Base-by-base conservation (phyloP, 2,329 filamentous ascomycete genomes). In the Corinectria fuckeliana region DNA sequence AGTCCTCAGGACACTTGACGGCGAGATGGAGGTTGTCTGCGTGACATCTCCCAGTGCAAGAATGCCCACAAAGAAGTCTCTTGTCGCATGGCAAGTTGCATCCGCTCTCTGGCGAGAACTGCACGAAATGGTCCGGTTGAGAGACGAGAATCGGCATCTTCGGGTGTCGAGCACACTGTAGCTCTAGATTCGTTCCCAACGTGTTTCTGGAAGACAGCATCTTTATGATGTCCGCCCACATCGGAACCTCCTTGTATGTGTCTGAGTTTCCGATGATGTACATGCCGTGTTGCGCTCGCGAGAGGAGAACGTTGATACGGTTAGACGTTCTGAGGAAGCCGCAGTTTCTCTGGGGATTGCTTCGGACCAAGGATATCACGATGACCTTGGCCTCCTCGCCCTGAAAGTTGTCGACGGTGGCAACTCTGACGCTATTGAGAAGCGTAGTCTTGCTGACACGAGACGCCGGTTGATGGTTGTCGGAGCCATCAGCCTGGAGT, bases 371-470 rank as follows among this genome's bases (percentile, higher is more conserved):
- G 0, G 88, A 91, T 0, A 93, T 77, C 3, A 93, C 78, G 0
- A 93, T 79, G 8, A 93, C 77, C 50, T 91, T 88, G 2, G 86
- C 87, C 67, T 93, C 90, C 69, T 93, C 90, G 0, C 90, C 91
- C 66, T 93, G 89, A 55, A 91, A 93, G 63, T 92, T 93, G 71
- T 91, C 88, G 0, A 92, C 83, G 0, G 88, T 92, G 0, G 88
- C 87, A 0, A 89, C 72, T 4, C 85, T 76, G 3, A 90, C 71
- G 1, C 76, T 77, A 21, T 83, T 76, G 0, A 81, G 68, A 0
- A 88, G 75, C 0, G 75, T 79, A 4, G 75, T 66, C 34, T 71
- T 70, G 11, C 54, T 44, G 5, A 64, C n/a, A 8, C 45, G 42
- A 28, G 42, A 21, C 16, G n/a, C 25, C 39, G 25, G 9, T 10